Percentiles rank a stretch among this genome's conserved stretches.
Conservation (phyloP, 139 green algal species). For the Asterochloris sp. region DNA sequence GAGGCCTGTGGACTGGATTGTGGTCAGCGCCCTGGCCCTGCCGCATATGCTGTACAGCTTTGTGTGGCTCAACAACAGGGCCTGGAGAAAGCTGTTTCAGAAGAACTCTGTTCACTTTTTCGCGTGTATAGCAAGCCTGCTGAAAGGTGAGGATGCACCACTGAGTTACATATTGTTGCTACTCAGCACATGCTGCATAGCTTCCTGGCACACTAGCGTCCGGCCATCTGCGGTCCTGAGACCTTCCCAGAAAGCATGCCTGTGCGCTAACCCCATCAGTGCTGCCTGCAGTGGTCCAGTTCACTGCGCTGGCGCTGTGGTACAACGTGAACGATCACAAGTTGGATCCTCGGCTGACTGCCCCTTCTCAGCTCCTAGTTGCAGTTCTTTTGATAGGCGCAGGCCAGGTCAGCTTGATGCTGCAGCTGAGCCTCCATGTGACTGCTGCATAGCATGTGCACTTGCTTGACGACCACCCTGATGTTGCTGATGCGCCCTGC, state of each 20-base stretch:
- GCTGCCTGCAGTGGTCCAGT: slow-evolving; percentile 42
- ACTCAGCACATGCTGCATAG: neutral
- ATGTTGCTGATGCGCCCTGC: neutral
- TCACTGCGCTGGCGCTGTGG: slow-evolving; percentile 11
- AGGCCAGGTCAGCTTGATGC: slow-evolving; percentile 8
- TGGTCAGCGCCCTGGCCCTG: slow-evolving; percentile 32
- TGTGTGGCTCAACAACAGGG: slow-evolving; percentile 55
- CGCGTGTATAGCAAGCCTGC: slow-evolving; percentile 34
- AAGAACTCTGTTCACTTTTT: slow-evolving; percentile 46
- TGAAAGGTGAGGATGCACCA: slow-evolving; percentile 46
- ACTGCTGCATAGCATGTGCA: neutral
- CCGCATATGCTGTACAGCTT: slow-evolving; percentile 71
- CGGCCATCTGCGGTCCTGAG: neutral
- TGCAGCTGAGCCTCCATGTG: too few species aligned
- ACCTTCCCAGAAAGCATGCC: neutral
- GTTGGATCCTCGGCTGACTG: neutral
- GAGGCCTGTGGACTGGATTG: neutral
- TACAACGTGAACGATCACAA: neutral
- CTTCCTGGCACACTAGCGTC: neutral
- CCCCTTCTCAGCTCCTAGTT: neutral
- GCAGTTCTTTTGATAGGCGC: neutral
- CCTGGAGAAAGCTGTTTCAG: slow-evolving; percentile 47
- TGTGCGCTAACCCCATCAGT: neutral
- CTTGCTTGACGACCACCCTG: neutral
- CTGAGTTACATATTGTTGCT: too few species aligned